Evolutionary conservation across 192 early-diverging fungal genomes (phyloP), one percentile per base, ranked within the genome.

Genomic region (Backusella liffmaniae): DNA sequence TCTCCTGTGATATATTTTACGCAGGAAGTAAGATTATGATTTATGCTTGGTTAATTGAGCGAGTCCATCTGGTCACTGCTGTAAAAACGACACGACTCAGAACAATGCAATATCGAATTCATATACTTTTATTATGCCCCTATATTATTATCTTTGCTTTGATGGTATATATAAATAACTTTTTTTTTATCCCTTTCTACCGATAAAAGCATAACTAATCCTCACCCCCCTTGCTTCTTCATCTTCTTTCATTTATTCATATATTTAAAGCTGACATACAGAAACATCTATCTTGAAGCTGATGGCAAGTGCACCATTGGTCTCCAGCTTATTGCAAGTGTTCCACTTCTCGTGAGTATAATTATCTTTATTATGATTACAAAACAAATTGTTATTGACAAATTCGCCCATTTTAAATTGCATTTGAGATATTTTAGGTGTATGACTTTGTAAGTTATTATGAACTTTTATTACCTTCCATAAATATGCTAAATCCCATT

Each of bases 11-110:
- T 34, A 30, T 83, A 1, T 82, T 85, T 62, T 85, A 85, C 32
- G 84, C 84, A 10, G 75, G 76, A 6, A 82, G 78, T 67, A 85
- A 85, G 37, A 76, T 85, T 36, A 65, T 83, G 9, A 80, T 80
- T 12, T 85, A 83, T 30, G 70, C 77, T 10, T 85, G 82, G 82
- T 76, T 83, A 4, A 46, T 83, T 21, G 82, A 83, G 37, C 71
- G 78, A 29, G 76, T 83, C 9, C 76, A 79, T 49, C 36, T 83
- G 6, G 82, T 83, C 21, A 73, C 75, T 39, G 73, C 71, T 42
- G 76, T 78, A 41, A 81, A 80, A 32, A 83, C 78, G 13, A 59
- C 49, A 4, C 69, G 82, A 15, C 1, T 79, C 18, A 75, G 75
- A 29, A 77, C 82, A 62, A 39, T 37, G 5, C 26, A 67, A 16